A percentile compares a stretch with the other conserved stretches of the same genome.
These are phyloP conservation scores for Cytospora paraplurivora DNA, from an alignment of 2,329 filamentous ascomycete genomes.

Conservation along the genomic window DNA sequence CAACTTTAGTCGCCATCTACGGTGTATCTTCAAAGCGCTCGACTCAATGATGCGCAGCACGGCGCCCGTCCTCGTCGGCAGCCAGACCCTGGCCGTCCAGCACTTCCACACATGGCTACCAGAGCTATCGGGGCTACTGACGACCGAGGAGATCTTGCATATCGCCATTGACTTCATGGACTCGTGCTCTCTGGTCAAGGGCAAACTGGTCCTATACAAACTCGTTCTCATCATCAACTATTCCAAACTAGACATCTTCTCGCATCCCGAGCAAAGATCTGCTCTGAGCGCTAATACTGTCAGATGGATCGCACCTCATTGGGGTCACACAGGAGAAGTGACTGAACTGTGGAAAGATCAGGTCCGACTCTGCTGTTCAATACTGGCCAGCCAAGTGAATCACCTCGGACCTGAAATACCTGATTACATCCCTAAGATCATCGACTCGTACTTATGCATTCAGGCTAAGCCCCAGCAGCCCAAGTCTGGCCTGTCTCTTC, in stretches of 20 bases:
- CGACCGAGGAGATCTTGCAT: constrained; percentile 82
- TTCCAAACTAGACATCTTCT: constrained; percentile 78
- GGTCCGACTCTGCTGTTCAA: constrained; percentile 88
- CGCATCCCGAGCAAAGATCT: constrained; percentile 72
- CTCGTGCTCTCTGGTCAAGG: constrained; percentile 82
- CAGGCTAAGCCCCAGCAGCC: constrained; percentile 55
- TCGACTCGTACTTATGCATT: constrained; percentile 84
- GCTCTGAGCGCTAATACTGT: constrained; percentile 80
- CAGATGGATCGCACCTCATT: constrained; percentile 90
- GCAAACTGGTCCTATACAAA: constrained; percentile 90
- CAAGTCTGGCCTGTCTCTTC: constrained; percentile 74
- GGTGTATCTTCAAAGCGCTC: constrained; percentile 85
- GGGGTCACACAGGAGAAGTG: constrained; percentile 74
- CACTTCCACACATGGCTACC: constrained; percentile 98
- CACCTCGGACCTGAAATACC: constrained; percentile 79
- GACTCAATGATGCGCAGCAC: constrained; percentile 87
- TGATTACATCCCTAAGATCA: constrained; percentile 86
- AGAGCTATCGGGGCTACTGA: constrained; percentile 76
- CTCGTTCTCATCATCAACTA: constrained; percentile 92
- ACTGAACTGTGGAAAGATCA: constrained; percentile 91
- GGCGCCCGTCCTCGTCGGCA: constrained; percentile 84
- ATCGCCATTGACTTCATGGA: constrained; percentile 94
- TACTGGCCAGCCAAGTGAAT: constrained; percentile 82
- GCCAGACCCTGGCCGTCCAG: constrained; percentile 91
- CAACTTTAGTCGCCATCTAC: constrained; percentile 78